phyloP scores from a whole-genome alignment of 1,139 yeast species.

The Saccharomyces hybrid region DNA sequence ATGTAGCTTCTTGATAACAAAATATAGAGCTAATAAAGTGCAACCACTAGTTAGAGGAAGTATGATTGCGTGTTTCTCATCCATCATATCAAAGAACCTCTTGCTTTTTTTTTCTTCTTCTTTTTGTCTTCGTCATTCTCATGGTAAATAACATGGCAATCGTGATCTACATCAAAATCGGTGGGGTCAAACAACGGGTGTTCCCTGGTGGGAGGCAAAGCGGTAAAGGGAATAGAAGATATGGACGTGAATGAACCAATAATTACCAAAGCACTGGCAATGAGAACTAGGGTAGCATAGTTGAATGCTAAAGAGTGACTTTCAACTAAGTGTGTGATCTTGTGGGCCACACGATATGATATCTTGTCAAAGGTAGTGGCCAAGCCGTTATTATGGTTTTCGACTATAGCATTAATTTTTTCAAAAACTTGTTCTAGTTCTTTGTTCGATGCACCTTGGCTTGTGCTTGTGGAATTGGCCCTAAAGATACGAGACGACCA shows the following conservation, averaged over 20 bases:
- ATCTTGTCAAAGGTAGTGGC: constrained; percentile 4
- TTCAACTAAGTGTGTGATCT: constrained; percentile 5
- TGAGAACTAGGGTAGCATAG: constrained; percentile 3
- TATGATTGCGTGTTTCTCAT: constrained; percentile 15
- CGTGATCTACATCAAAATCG: constrained; percentile 19
- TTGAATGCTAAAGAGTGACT: constrained; percentile 5
- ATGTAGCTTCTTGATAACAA: constrained; percentile 10
- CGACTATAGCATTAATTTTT: constrained; percentile 6
- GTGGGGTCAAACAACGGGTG: constrained; percentile 23
- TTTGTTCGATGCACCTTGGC: constrained; percentile 2
- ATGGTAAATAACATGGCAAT: constrained; percentile 11
- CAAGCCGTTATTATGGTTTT: constrained; percentile 4
- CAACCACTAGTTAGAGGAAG: constrained; percentile 17
- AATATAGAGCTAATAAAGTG: constrained; percentile 14
- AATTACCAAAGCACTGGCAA: constrained; percentile 6
- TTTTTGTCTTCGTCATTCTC: constrained; percentile 9
- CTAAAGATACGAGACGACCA: not conserved
- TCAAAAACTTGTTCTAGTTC: constrained; percentile 10
- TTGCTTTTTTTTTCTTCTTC: constrained; percentile 8
- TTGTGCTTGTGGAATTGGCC: constrained; percentile 1
- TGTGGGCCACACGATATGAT: constrained; percentile 7
- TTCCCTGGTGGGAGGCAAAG: constrained; percentile 22
- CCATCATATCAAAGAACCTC: constrained; percentile 5
- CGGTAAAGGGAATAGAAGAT: constrained; percentile 22
- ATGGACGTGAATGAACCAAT: constrained; percentile 20